Evolutionary conservation across 2,329 filamentous ascomycete species (phyloP).

Genomic region (Colletotrichum sp.): DNA sequence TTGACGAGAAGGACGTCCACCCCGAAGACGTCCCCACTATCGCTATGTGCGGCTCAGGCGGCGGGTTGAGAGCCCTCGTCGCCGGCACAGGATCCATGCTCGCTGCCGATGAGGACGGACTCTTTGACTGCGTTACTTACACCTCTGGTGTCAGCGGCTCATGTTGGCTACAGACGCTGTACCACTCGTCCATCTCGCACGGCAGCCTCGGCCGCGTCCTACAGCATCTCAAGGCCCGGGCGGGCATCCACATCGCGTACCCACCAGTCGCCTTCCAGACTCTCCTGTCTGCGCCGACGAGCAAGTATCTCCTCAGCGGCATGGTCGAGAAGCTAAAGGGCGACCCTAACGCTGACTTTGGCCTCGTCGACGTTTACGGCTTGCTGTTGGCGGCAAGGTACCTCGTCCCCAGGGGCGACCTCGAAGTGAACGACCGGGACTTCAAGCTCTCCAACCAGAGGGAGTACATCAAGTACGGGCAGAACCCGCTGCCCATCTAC

Average conservation of each 20-base stretch:
- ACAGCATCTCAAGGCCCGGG: conserved; percentile 83
- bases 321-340: conserved; percentile 92
- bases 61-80: conserved; percentile 87
- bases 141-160: conserved; percentile 95
- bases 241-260: conserved; percentile 90
- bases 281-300: conserved; percentile 87
- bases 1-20: conserved; percentile 82
- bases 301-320: conserved; percentile 87
- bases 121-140: conserved; percentile 95
- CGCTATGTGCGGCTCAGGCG: conserved; percentile 92
- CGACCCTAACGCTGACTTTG: conserved; percentile 79
- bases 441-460: conserved; percentile 92
- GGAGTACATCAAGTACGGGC: conserved; percentile 75
- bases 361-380: conserved; percentile 92
- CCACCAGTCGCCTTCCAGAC: conserved; percentile 83
- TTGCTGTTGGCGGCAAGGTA: conserved; percentile 83
- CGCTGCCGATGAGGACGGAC: conserved; percentile 81
- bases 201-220: conserved; percentile 74
- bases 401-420: conserved; percentile 84
- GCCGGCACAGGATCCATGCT: conserved; percentile 88
- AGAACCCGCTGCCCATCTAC: conserved; percentile 91
- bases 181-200: conserved; percentile 78
- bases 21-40: conserved; percentile 93
- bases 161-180: conserved; percentile 92
- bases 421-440: conserved; percentile 77